Percentiles rank a stretch among this genome's conserved stretches.
These are phyloP conservation scores for Rhazya stricta DNA, from an alignment of 257 asterid species.

Conservation along the genomic window DNA sequence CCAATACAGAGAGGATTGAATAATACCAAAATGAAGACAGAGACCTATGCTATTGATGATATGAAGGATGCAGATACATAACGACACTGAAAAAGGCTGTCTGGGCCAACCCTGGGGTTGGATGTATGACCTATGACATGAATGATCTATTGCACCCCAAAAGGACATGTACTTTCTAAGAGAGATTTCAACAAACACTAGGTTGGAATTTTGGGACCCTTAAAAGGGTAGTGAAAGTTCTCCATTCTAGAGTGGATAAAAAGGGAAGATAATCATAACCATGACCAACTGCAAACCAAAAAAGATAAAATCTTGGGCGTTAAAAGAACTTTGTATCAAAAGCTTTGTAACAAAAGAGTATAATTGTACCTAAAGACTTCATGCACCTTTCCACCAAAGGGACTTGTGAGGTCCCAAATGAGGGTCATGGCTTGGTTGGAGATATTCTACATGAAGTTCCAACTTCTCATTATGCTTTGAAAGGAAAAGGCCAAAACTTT, in stretches of 20 bases:
- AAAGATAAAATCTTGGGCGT: not conserved
- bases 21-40: conserved; percentile 11
- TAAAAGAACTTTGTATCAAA: not conserved
- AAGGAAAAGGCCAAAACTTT: conserved; percentile 6
- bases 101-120: conserved; percentile 23
- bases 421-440: not conserved
- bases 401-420: too few relatives aligned
- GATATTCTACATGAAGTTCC: not conserved
- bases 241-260: not conserved
- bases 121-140: conserved; percentile 19
- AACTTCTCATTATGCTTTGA: conserved; percentile 3
- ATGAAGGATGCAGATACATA: conserved; percentile 19
- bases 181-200: conserved; percentile 6
- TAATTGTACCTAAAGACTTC: too few relatives aligned
- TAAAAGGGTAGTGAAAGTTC: not conserved
- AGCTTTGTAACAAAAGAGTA: not conserved
- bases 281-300: not conserved
- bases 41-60: conserved; percentile 16
- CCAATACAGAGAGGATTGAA: conserved; percentile 8
- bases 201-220: conserved; percentile 15
- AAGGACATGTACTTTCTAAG: conserved; percentile 29
- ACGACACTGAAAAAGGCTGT: conserved; percentile 39
- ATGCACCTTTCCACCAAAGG: too few relatives aligned
- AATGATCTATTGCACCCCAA: conserved; percentile 21
- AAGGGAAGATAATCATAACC: not conserved